Evolutionary conservation across 2,329 filamentous ascomycete genomes (phyloP).

Genomic region (Elsinoe fawcettii): DNA sequence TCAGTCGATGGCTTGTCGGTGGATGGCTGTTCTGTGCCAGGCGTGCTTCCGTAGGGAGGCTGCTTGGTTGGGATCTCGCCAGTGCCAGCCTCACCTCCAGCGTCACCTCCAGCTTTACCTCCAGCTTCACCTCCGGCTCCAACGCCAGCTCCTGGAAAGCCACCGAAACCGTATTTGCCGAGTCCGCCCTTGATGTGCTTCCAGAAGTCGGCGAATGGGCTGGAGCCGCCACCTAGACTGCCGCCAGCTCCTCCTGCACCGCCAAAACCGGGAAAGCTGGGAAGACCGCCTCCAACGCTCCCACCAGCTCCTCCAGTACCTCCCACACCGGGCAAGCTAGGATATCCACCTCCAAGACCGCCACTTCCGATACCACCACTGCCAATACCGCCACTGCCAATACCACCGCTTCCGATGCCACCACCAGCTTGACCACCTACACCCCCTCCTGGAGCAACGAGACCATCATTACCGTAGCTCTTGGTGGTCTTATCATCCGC

Average conservation of each 20-base stretch:
- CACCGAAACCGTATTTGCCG: not conserved
- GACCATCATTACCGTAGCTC: not conserved
- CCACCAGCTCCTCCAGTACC: not conserved
- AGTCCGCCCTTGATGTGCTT: not conserved
- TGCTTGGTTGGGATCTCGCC: not conserved
- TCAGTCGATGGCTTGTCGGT: not conserved
- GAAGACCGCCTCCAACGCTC: not conserved
- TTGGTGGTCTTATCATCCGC: not conserved
- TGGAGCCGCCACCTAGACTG: not conserved
- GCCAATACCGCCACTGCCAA: not conserved
- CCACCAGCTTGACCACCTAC: not conserved
- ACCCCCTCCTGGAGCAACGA: too few species aligned
- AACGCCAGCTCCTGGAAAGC: not conserved
- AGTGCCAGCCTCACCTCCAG: not conserved
- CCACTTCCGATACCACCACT: too few species aligned
- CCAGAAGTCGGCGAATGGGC: not conserved
- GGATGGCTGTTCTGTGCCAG: not conserved
- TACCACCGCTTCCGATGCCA: not conserved
- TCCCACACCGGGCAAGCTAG: not conserved
- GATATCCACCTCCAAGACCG: not conserved
- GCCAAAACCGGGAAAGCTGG: not conserved
- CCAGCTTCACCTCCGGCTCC: too few species aligned
- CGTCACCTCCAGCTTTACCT: too few species aligned
- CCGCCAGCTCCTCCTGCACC: not conserved
- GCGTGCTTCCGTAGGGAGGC: not conserved